Conservation (phyloP, 441 rosid genomes). For the Flueggea neowawraea region DNA sequence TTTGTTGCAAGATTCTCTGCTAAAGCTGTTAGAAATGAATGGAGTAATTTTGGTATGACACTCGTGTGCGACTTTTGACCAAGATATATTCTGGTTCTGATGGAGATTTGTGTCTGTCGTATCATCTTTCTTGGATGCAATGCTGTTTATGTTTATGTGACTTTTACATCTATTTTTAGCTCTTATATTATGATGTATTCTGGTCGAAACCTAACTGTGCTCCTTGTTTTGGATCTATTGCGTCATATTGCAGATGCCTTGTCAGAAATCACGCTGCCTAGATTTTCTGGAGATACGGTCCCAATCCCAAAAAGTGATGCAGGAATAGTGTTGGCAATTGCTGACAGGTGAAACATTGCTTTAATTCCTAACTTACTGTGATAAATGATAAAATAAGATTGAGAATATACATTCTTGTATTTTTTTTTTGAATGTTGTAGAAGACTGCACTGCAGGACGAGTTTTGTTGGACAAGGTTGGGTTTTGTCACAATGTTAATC, state of each 20-base stretch:
- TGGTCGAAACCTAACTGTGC: not conserved
- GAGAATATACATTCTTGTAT: no score
- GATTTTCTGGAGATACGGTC: constrained; percentile 88
- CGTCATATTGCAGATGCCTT: constrained; percentile 84
- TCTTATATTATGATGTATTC: no score
- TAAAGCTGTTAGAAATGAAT: not conserved
- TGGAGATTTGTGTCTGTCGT: not conserved
- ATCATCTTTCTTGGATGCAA: not conserved
- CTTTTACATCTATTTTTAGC: not conserved
- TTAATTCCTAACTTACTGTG: no score
- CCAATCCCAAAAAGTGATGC: constrained; percentile 88
- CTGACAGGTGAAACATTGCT: no score
- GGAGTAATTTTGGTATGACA: no score
- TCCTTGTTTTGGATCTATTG: constrained; percentile 4
- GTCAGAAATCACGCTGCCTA: constrained; percentile 78
- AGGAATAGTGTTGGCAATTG: constrained; percentile 86
- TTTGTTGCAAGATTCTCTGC: not conserved
- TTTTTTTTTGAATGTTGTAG: no score
- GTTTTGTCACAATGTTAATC: no score
- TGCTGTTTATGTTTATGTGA: not conserved
- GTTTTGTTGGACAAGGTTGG: no score
- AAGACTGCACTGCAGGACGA: no score
- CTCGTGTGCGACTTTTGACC: no score
- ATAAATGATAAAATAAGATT: no score
- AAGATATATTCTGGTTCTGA: not conserved